Percentiles rank a stretch among this genome's conserved stretches.
phyloP scores from a whole-genome alignment of 23 red algal genomes.

The Gracilariopsis chorda region DNA sequence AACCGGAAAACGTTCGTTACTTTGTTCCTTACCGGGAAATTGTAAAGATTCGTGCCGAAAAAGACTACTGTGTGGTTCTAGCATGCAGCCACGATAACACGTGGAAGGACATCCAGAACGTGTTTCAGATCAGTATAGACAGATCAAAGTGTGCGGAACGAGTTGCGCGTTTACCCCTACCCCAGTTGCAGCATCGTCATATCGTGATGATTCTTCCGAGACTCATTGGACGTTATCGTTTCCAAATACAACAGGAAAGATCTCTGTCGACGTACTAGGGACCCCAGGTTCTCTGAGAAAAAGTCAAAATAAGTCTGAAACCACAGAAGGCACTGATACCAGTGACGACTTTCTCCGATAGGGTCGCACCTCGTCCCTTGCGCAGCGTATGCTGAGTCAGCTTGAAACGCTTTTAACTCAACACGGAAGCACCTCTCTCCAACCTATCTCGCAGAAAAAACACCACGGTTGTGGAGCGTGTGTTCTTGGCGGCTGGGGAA shows the following conservation, averaged over 20 bases:
- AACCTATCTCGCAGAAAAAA: not conserved
- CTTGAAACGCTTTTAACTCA: constrained; percentile 11
- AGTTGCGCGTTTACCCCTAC: not conserved
- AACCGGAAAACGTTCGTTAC: constrained; percentile 15
- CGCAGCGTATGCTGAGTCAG: constrained; percentile 30
- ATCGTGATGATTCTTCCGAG: not conserved
- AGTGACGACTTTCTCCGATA: not conserved
- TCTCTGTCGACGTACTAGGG: not conserved
- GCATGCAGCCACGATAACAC: constrained; percentile 59
- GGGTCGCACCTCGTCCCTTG: constrained; percentile 36
- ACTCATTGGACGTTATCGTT: constrained; percentile 40
- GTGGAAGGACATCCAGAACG: constrained; percentile 34
- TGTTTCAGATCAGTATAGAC: constrained; percentile 11
- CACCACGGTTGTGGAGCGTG: not conserved
- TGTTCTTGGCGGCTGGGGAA: not conserved
- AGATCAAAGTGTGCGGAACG: constrained; percentile 15
- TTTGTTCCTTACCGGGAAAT: constrained; percentile 49
- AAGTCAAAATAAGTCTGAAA: not conserved
- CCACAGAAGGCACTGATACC: not conserved
- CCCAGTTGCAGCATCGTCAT: constrained; percentile 23
- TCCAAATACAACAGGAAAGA: constrained; percentile 4
- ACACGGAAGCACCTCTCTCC: not conserved
- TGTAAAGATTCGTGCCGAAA: constrained; percentile 40
- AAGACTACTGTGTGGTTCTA: constrained; percentile 8
- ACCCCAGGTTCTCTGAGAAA: not conserved